These are phyloP conservation scores for Diatrype stigma DNA, from an alignment of 2,329 filamentous ascomycete species.

Conservation along the genomic window DNA sequence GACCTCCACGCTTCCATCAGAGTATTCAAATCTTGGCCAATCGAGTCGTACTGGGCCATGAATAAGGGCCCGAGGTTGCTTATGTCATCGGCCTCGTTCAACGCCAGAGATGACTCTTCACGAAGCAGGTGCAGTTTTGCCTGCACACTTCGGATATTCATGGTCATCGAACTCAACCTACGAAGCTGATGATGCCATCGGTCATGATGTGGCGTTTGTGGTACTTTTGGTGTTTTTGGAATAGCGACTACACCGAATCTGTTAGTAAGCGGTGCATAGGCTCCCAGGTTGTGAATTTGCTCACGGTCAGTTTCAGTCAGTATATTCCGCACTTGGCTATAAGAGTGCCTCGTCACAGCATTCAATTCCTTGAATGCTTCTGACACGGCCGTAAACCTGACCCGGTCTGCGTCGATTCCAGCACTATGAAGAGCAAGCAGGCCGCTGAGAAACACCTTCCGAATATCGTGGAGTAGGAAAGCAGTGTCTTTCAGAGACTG, in stretches of 20 bases:
- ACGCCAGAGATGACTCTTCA: conserved; percentile 77
- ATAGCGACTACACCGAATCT: conserved; percentile 36
- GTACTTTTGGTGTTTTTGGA: conserved; percentile 53
- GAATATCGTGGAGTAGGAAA: conserved; percentile 72
- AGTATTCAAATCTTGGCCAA: conserved; percentile 79
- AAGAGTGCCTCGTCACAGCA: conserved; percentile 56
- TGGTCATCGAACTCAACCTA: conserved; percentile 82
- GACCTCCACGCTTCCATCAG: conserved; percentile 83
- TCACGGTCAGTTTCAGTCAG: conserved; percentile 76
- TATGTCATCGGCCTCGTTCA: conserved; percentile 70
- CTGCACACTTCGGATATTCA: conserved; percentile 85
- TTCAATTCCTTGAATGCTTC: conserved; percentile 69
- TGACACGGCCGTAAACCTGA: conserved; percentile 73
- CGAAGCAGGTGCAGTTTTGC: conserved; percentile 90
- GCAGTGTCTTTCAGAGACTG: conserved; percentile 78
- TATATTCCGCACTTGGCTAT: conserved; percentile 62
- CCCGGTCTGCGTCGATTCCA: conserved; percentile 70
- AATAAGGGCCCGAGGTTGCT: conserved; percentile 74
- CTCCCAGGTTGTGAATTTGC: conserved; percentile 24
- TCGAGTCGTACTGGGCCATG: conserved; percentile 89
- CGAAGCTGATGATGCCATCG: conserved; percentile 82
- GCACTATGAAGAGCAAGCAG: conserved; percentile 81
- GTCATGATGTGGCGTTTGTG: conserved; percentile 70
- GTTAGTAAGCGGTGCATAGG: conserved; percentile 3
- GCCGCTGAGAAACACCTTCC: conserved; percentile 85